A percentile compares a stretch with the other conserved stretches of the same genome.
Evolutionary conservation across 306 rosid genomes (phyloP).

Genomic region (Cucumis cinereus): DNA sequence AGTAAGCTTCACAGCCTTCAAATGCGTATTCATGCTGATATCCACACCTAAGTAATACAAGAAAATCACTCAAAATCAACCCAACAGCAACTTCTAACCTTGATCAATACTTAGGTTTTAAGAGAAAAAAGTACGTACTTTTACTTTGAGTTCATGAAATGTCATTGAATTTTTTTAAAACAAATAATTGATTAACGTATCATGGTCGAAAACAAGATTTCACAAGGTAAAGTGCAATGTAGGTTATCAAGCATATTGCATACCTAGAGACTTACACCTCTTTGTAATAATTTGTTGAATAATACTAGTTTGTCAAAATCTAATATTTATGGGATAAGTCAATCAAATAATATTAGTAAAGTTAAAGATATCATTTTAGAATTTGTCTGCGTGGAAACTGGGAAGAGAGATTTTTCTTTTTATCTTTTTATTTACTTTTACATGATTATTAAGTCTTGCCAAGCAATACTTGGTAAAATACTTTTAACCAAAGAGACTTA

Average conservation of each 20-base stretch:
- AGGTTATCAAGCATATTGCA: not conserved
- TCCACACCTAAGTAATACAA: slow-evolving; percentile 50
- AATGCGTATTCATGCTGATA: slow-evolving; percentile 81
- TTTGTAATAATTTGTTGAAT: too few relatives aligned
- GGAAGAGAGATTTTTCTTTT: not conserved
- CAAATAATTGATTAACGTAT: not conserved
- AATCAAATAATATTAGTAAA: not conserved
- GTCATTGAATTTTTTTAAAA: not conserved
- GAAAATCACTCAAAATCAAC: not conserved
- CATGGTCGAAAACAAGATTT: not conserved
- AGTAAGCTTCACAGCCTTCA: slow-evolving; percentile 85
- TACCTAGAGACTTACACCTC: not conserved
- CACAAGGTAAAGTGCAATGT: not conserved
- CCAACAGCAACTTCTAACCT: slow-evolving; percentile 11
- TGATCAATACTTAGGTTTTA: not conserved
- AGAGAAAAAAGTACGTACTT: not conserved
- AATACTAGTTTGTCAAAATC: too few relatives aligned
- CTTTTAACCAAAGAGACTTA: not conserved
- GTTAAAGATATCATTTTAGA: not conserved
- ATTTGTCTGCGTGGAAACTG: not conserved
- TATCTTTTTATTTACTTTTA: too few relatives aligned
- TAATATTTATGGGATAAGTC: too few relatives aligned
- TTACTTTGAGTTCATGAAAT: not conserved
- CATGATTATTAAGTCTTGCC: not conserved
- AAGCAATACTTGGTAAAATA: not conserved